Conservation (phyloP, 228 moss, liverwort and hornwort species). For the Sphagnum magellanicum region DNA sequence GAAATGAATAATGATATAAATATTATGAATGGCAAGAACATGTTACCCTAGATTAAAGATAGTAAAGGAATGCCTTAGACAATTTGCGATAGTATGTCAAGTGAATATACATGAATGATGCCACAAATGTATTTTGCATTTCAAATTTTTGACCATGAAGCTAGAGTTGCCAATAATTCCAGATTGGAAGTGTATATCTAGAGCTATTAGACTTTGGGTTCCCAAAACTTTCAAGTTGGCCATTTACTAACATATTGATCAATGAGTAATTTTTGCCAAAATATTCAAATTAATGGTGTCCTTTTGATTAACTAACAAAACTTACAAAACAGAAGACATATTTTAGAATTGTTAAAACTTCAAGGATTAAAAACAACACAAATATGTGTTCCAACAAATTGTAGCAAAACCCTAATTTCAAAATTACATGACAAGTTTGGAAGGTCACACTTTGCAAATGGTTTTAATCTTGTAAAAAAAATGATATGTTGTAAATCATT, state of each 20-base stretch:
- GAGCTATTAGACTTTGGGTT: slow-evolving; percentile 46
- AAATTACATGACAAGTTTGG: no score
- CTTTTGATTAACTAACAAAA: slow-evolving; percentile 61
- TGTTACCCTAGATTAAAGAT: neutral
- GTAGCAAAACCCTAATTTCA: no score
- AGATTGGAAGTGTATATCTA: slow-evolving; percentile 54
- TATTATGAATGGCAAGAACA: no score
- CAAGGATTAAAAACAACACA: no score
- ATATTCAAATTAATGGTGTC: slow-evolving; percentile 61
- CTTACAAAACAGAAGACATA: slow-evolving; percentile 13
- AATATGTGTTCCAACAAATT: no score
- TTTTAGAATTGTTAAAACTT: no score
- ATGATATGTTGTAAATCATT: no score
- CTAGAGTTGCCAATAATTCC: slow-evolving; percentile 69
- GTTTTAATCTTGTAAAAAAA: no score
- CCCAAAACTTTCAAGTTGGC: slow-evolving; percentile 21
- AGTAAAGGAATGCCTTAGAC: neutral
- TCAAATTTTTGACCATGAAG: slow-evolving; percentile 47
- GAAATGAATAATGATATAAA: neutral
- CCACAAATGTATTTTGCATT: no score
- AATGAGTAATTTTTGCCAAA: slow-evolving; percentile 72
- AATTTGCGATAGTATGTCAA: no score
- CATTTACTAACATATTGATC: slow-evolving; percentile 37
- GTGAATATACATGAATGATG: no score
- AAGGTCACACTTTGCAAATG: no score